Evolutionary conservation across 73 alveolate genomes (phyloP).

Genomic region (Tetrahymena elliotti): DNA sequence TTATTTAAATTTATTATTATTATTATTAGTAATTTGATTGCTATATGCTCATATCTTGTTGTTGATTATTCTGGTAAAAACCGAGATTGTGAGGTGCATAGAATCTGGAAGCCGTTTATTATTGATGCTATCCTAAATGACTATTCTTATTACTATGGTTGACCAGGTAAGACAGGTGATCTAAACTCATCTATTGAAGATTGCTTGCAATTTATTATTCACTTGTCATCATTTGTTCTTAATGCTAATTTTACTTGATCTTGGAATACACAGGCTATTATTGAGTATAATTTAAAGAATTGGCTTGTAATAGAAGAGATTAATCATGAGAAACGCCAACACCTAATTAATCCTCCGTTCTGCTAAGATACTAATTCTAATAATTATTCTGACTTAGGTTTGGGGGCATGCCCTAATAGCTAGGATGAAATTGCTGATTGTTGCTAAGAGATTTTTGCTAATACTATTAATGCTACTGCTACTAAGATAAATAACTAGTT

Average conservation of each 20-base stretch:
- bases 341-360: not conserved
- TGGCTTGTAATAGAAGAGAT: not conserved
- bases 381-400: not conserved
- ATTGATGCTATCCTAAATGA: not conserved
- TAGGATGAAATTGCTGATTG: not conserved
- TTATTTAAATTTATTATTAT: not conserved
- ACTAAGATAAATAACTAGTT: not conserved
- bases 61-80: not conserved
- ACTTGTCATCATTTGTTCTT: not conserved
- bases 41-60: not conserved
- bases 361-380: not conserved
- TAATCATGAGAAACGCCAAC: not conserved
- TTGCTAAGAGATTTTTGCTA: not conserved
- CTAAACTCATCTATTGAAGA: not conserved
- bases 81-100: not conserved
- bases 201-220: not conserved
- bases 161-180: not conserved
- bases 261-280: not conserved
- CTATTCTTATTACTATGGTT: not conserved
- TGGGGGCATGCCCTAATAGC: not conserved
- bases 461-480: not conserved
- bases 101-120: not conserved
- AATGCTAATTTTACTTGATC: not conserved
- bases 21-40: not conserved
- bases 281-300: not conserved